These are phyloP conservation scores for Fusarium devonianum DNA, from an alignment of 2,329 filamentous ascomycete genomes.

Conservation along the genomic window DNA sequence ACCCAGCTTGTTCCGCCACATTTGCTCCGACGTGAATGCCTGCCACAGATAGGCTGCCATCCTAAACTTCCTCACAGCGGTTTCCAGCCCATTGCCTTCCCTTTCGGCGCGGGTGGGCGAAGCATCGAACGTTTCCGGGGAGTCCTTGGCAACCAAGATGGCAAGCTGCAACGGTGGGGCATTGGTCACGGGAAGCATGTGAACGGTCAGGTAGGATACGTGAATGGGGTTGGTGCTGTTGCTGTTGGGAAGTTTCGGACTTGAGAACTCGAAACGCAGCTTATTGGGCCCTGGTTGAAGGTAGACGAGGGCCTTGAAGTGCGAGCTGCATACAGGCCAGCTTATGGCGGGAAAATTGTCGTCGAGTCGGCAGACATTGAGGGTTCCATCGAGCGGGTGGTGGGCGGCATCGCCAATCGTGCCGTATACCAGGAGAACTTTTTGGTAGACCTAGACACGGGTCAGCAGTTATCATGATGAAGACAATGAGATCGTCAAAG, in stretches of 20 bases:
- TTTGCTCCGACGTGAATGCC: conserved; percentile 95
- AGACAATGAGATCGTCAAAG: background rate
- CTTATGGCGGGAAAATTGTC: conserved; percentile 81
- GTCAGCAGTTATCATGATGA: conserved; percentile 35
- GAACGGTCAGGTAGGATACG: conserved; percentile 80
- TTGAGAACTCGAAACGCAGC: conserved; percentile 86
- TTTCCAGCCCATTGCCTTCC: conserved; percentile 83
- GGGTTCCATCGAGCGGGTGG: conserved; percentile 75
- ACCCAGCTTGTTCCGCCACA: conserved; percentile 88
- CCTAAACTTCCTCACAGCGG: conserved; percentile 86
- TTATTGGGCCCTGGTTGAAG: conserved; percentile 91
- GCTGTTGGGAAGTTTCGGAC: conserved; percentile 77
- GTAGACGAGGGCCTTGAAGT: conserved; percentile 91
- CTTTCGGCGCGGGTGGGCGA: conserved; percentile 75
- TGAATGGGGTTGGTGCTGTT: conserved; percentile 74
- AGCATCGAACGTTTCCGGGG: conserved; percentile 83
- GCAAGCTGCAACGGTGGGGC: conserved; percentile 88
- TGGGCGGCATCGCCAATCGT: conserved; percentile 77
- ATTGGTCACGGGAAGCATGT: conserved; percentile 82
- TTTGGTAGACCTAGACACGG: conserved; percentile 81
- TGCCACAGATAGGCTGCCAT: conserved; percentile 98
- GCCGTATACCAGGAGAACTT: conserved; percentile 82
- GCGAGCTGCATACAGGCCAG: conserved; percentile 88
- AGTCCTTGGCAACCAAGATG: conserved; percentile 87
- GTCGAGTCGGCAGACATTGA: conserved; percentile 83